These are phyloP conservation scores for Lachnellula hyalina DNA, from an alignment of 2,329 filamentous ascomycete genomes.

Conservation along the genomic window DNA sequence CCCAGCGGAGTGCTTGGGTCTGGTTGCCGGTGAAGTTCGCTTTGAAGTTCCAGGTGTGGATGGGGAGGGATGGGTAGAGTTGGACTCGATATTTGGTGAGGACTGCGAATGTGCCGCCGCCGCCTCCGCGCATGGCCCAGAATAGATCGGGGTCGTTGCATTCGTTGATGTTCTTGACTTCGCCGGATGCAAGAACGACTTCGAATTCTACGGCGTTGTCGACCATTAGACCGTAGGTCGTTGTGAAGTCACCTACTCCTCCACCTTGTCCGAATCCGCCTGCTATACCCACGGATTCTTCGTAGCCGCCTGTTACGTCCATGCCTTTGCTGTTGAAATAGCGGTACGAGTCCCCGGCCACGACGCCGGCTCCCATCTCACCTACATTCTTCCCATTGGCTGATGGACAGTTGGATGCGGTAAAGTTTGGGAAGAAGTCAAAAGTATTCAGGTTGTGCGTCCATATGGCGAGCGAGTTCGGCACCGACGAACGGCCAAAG, in stretches of 20 bases:
- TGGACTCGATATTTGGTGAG: conserved; percentile 23
- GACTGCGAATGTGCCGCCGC: conserved; percentile 35
- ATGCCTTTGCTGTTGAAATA: conserved; percentile 3
- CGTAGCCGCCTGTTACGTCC: conserved; percentile 1
- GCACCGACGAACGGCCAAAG: conserved; percentile 15
- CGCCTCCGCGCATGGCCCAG: conserved; percentile 44
- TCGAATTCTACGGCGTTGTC: conserved; percentile 43
- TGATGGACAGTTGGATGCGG: too few species aligned
- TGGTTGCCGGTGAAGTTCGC: not conserved
- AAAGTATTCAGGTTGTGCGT: conserved; percentile 10
- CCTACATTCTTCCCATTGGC: too few species aligned
- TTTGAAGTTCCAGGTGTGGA: not conserved
- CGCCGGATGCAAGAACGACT: conserved; percentile 29
- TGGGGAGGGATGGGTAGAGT: not conserved
- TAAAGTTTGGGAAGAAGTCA: conserved; percentile 1
- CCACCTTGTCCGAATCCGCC: not conserved
- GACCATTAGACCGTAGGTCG: conserved; percentile 41
- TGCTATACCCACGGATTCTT: not conserved
- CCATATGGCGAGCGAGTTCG: conserved; percentile 8
- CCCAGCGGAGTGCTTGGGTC: not conserved
- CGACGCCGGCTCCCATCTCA: too few species aligned
- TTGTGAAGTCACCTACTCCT: conserved; percentile 49
- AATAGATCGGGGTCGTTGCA: conserved; percentile 41
- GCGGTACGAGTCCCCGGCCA: not conserved
- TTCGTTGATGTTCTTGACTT: conserved; percentile 37